phyloP scores from a whole-genome alignment of 441 rosid genomes.

The Euphorbia schlechtendalii region DNA sequence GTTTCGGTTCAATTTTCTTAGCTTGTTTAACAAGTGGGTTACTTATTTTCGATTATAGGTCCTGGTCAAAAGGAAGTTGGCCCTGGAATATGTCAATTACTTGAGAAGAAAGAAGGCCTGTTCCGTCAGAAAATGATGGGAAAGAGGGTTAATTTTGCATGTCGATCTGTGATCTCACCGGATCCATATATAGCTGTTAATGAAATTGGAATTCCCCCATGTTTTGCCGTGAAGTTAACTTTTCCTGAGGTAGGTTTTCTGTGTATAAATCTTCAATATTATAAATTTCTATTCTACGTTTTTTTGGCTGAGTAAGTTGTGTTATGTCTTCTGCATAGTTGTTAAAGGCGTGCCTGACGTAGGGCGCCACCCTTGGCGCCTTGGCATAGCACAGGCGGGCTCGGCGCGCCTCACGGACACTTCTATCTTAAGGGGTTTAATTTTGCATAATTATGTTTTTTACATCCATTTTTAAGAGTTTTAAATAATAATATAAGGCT shows the following conservation, averaged over 20 bases:
- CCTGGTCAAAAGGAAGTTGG: constrained; percentile 53
- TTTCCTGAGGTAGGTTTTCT: constrained; percentile 81
- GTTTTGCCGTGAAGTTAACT: constrained; percentile 78
- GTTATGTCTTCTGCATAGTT: background rate
- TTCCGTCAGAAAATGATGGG: constrained; percentile 99
- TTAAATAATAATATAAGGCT: no score
- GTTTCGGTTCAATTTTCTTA: background rate
- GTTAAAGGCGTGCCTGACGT: no score
- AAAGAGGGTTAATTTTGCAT: constrained; percentile 96
- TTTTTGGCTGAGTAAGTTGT: background rate
- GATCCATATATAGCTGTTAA: constrained; percentile 96
- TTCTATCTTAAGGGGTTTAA: no score
- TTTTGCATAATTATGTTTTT: no score
- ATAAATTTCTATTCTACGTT: background rate
- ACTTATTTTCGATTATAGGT: constrained; percentile 31
- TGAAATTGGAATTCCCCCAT: constrained; percentile 98
- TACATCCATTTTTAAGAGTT: no score
- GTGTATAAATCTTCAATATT: background rate
- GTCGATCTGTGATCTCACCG: constrained; percentile 98
- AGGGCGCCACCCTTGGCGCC: no score
- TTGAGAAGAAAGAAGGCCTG: constrained; percentile 96
- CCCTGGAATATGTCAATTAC: constrained; percentile 83
- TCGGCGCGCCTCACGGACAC: no score
- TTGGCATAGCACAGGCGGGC: no score
- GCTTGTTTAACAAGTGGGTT: constrained; percentile 15